Conservation (phyloP, 495 filamentous ascomycete species). For the Bacidia gigantensis region DNA sequence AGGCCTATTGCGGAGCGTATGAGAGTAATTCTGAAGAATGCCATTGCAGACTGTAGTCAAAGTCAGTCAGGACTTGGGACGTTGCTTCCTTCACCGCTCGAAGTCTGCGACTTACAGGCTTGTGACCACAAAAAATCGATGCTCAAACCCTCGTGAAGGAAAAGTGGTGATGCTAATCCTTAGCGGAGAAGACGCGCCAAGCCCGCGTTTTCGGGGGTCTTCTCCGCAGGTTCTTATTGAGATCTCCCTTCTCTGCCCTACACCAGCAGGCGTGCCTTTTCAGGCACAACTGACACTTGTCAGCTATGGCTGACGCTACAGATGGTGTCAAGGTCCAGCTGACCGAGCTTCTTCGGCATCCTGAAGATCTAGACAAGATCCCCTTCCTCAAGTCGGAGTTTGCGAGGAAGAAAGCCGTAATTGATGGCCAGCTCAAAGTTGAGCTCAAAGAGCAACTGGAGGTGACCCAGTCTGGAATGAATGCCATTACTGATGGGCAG, state of each 20-base stretch:
- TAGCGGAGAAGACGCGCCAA: neutral
- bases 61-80: too few species aligned
- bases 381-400: constrained; percentile 80
- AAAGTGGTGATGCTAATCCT: neutral
- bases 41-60: constrained; percentile 40
- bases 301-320: constrained; percentile 27
- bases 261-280: neutral
- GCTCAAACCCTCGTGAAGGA: too few species aligned
- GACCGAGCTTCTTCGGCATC: constrained; percentile 46
- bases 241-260: neutral
- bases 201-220: too few species aligned
- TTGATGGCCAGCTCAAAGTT: constrained; percentile 77
- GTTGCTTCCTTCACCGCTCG: too few species aligned
- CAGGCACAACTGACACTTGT: neutral
- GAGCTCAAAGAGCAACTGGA: constrained; percentile 83
- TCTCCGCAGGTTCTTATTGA: neutral
- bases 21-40: constrained; percentile 91
- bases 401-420: constrained; percentile 77
- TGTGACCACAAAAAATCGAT: too few species aligned
- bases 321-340: constrained; percentile 34
- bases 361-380: constrained; percentile 92
- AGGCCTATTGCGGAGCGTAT: constrained; percentile 88
- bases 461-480: constrained; percentile 84
- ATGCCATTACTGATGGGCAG: constrained; percentile 70
- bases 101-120: too few species aligned